These are phyloP conservation scores for Sugiyamaella xylanicola DNA, from an alignment of 1,139 yeast genomes.

Conservation along the genomic window DNA sequence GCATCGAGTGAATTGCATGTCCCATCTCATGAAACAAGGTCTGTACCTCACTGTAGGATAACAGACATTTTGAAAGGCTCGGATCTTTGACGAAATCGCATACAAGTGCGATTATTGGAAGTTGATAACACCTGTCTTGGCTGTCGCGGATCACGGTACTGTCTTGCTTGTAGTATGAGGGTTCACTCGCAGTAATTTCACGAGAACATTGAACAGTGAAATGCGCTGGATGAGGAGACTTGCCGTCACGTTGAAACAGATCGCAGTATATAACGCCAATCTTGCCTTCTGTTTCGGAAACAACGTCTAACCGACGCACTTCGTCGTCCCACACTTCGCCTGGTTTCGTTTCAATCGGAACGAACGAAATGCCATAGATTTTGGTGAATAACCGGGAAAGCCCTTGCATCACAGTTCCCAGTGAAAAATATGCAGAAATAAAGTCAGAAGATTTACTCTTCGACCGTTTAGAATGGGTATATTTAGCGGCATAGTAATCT, in stretches of 20 bases:
- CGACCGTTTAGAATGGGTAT: constrained; percentile 38
- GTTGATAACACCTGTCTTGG: constrained; percentile 53
- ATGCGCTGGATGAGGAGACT: constrained; percentile 80
- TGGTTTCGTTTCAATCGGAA: constrained; percentile 60
- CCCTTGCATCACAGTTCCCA: constrained; percentile 87
- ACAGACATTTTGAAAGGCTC: constrained; percentile 46
- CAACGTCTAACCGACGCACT: constrained; percentile 78
- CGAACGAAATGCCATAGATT: constrained; percentile 75
- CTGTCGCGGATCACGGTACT: constrained; percentile 31
- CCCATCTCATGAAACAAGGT: constrained; percentile 99
- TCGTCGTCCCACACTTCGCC: constrained; percentile 95
- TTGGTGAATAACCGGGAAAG: constrained; percentile 67
- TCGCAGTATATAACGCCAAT: constrained; percentile 72
- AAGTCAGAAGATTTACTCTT: constrained; percentile 31
- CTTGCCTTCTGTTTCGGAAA: constrained; percentile 57
- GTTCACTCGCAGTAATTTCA: constrained; percentile 58
- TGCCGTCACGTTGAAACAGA: constrained; percentile 61
- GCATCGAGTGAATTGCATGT: constrained; percentile 97
- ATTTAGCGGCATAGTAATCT: constrained; percentile 60
- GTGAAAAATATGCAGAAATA: constrained; percentile 61
- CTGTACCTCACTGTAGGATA: constrained; percentile 79
- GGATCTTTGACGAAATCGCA: constrained; percentile 70
- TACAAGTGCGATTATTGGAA: constrained; percentile 86
- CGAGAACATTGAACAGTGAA: constrained; percentile 96
- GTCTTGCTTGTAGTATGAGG: constrained; percentile 26